A percentile compares a stretch with the other conserved stretches of the same genome.
phyloP scores from a whole-genome alignment of 768 basidiomycete species.

The Punctularia strigosozonata region DNA sequence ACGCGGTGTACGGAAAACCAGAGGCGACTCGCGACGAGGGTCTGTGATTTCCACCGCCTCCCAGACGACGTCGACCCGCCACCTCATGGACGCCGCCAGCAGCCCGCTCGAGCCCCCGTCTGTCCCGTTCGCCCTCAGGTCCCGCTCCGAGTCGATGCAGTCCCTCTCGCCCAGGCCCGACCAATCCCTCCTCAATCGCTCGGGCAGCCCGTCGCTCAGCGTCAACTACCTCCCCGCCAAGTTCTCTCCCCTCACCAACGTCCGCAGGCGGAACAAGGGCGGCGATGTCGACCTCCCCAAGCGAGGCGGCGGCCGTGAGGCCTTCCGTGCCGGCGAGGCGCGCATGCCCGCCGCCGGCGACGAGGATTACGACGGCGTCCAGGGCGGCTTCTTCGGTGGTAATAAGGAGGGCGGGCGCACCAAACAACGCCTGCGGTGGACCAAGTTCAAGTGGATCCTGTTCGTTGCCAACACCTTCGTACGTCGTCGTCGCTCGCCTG shows the following conservation, averaged over 20 bases:
- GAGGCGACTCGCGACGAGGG: slow-evolving; percentile 19
- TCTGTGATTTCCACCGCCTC: slow-evolving; percentile 33
- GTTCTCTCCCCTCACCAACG: slow-evolving; percentile 40
- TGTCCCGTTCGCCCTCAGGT: slow-evolving; percentile 22
- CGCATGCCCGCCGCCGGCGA: slow-evolving; percentile 26
- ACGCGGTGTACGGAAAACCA: slow-evolving; percentile 12
- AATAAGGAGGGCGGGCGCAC: slow-evolving; percentile 25
- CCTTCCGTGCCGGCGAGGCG: slow-evolving; percentile 26
- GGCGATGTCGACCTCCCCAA: slow-evolving; percentile 35
- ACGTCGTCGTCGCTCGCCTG: slow-evolving; percentile 12
- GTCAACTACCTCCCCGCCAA: slow-evolving; percentile 72
- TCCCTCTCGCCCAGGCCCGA: slow-evolving; percentile 15
- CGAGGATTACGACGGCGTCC: slow-evolving; percentile 26
- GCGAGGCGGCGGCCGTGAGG: slow-evolving; percentile 61
- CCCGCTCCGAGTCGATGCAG: slow-evolving; percentile 12
- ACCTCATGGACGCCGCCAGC: slow-evolving; percentile 23
- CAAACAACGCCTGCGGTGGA: slow-evolving; percentile 53
- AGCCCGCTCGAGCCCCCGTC: slow-evolving; percentile 26
- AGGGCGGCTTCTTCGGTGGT: slow-evolving; percentile 26
- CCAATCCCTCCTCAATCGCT: slow-evolving; percentile 11
- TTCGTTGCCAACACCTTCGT: slow-evolving; percentile 54
- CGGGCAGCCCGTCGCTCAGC: slow-evolving; percentile 29
- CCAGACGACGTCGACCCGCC: slow-evolving; percentile 33
- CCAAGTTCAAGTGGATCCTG: slow-evolving; percentile 73
- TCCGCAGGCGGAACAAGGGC: slow-evolving; percentile 22